Evolutionary conservation across 2,329 filamentous ascomycete genomes (phyloP).

Genomic region (Aspergillus uvarum): DNA sequence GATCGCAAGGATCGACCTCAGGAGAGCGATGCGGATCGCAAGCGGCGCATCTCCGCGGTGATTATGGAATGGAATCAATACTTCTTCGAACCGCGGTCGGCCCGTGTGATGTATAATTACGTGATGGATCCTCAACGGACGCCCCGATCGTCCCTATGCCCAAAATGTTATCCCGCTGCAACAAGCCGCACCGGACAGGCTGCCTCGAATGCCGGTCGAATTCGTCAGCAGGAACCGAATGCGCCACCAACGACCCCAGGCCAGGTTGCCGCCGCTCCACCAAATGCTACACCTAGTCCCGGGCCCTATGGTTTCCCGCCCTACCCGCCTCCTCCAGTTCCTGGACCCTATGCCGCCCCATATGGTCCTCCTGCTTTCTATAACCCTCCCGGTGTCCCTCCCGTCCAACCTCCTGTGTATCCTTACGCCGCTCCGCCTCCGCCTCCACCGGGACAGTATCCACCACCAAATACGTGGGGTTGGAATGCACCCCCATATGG

Average conservation of each 20-base stretch:
- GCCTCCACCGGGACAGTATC: slow-evolving; percentile 19
- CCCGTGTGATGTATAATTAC: slow-evolving; percentile 37
- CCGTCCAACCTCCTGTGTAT: slow-evolving; percentile 23
- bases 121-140: slow-evolving; percentile 33
- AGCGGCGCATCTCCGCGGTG: slow-evolving; percentile 38
- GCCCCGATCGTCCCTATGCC: slow-evolving; percentile 40
- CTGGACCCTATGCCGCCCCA: slow-evolving; percentile 16
- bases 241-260: slow-evolving; percentile 8
- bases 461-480: slow-evolving; percentile 26
- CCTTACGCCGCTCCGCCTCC: slow-evolving; percentile 18
- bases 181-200: slow-evolving; percentile 23
- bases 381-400: slow-evolving; percentile 13
- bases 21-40: slow-evolving; percentile 43
- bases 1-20: slow-evolving; percentile 45
- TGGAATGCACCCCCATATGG: slow-evolving; percentile 28
- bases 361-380: slow-evolving; percentile 26
- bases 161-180: slow-evolving; percentile 41
- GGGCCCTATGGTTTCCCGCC: slow-evolving; percentile 15
- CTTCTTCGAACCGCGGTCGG: slow-evolving; percentile 42
- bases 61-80: slow-evolving; percentile 46
- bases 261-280: slow-evolving; percentile 11
- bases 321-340: slow-evolving; percentile 13
- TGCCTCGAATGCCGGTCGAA: slow-evolving; percentile 12
- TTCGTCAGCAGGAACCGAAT: slow-evolving; percentile 5
- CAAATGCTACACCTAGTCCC: slow-evolving; percentile 9